These are phyloP conservation scores for Quercus aquifolioides DNA, from an alignment of 306 rosid genomes.

Conservation along the genomic window DNA sequence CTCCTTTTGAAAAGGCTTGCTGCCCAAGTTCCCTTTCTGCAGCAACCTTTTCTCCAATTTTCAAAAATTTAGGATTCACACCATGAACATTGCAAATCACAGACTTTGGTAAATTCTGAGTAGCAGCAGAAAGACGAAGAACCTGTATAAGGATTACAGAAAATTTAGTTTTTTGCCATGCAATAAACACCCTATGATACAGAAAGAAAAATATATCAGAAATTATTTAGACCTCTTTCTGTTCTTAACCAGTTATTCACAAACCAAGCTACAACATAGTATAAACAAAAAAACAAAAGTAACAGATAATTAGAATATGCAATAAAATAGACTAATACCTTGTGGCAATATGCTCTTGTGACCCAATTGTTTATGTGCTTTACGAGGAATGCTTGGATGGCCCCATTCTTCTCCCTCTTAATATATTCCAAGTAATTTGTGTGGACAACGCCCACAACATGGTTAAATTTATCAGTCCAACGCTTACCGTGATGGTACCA, in stretches of 20 bases:
- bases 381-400: conserved; percentile 86
- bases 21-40: conserved; percentile 78
- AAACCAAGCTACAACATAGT: neutral
- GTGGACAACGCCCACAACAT: conserved; percentile 95
- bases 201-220: neutral
- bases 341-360: conserved; percentile 78
- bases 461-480: conserved; percentile 94
- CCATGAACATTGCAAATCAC: conserved; percentile 95
- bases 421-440: conserved; percentile 96
- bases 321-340: conserved; percentile 41
- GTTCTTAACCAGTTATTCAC: neutral
- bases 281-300: neutral
- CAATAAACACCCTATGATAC: neutral
- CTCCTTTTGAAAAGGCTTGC: conserved; percentile 82
- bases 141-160: conserved; percentile 48
- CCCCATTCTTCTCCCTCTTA: conserved; percentile 95
- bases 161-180: neutral
- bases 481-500: conserved; percentile 99
- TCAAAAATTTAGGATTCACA: conserved; percentile 91
- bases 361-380: conserved; percentile 98
- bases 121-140: conserved; percentile 96
- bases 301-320: neutral
- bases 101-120: conserved; percentile 93
- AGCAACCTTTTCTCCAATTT: conserved; percentile 80
- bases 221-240: neutral